phyloP scores from a whole-genome alignment of 192 early-diverging fungal genomes.

The Jimgerdemannia flammicorona region DNA sequence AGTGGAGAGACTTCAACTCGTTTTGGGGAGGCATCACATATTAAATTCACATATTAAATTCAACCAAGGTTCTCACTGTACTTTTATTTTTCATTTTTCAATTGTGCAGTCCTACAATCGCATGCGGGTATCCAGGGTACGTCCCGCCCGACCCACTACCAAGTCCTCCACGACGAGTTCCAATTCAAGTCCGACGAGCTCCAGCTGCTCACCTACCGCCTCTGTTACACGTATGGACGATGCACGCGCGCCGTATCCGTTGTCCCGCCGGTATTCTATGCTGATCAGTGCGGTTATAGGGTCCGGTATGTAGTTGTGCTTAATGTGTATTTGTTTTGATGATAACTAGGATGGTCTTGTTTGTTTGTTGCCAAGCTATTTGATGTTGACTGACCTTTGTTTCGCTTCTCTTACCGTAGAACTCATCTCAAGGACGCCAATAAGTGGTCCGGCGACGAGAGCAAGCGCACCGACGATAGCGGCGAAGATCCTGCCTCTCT shows the following conservation, averaged over 20 bases:
- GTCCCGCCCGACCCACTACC: constrained; percentile 87
- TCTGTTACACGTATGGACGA: constrained; percentile 84
- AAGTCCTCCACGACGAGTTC: constrained; percentile 82
- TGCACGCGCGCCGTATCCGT: constrained; percentile 84
- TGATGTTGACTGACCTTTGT: not conserved
- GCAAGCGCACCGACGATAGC: not conserved
- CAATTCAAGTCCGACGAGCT: constrained; percentile 65
- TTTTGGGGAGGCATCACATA: too few species aligned
- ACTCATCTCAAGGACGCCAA: not conserved
- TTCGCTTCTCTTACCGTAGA: not conserved
- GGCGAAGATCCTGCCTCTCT: not conserved
- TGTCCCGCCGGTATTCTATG: constrained; percentile 39
- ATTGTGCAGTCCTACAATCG: constrained; percentile 57
- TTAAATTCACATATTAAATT: too few species aligned
- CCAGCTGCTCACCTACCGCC: constrained; percentile 76
- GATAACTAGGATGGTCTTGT: constrained; percentile 14
- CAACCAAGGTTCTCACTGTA: too few species aligned
- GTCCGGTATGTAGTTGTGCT: constrained; percentile 22
- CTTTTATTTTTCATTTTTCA: too few species aligned
- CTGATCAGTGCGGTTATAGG: constrained; percentile 34
- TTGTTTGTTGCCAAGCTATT: not conserved
- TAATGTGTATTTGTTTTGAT: not conserved
- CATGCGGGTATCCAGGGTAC: constrained; percentile 90
- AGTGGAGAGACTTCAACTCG: too few species aligned
- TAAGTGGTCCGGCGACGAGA: constrained; percentile 1